phyloP scores from a whole-genome alignment of 495 filamentous ascomycete species.

The Talaromyces proteolyticus region DNA sequence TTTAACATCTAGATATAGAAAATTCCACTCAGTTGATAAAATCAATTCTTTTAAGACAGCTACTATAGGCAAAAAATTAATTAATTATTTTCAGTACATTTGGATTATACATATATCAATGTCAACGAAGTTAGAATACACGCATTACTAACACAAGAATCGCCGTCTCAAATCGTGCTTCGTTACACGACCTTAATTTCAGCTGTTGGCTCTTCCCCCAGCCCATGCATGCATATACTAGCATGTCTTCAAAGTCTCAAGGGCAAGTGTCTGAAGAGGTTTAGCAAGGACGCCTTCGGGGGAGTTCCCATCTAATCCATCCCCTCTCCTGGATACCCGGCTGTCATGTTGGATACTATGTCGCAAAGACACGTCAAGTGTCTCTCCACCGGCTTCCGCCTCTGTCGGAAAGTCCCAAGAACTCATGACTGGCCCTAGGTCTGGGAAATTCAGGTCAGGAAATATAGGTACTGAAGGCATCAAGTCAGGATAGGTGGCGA shows the following conservation, averaged over 20 bases:
- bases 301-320: neutral
- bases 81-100: no score
- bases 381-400: neutral
- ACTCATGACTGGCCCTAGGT: neutral
- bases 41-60: no score
- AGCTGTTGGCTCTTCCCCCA: neutral
- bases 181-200: neutral
- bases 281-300: neutral
- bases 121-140: no score
- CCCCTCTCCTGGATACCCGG: neutral
- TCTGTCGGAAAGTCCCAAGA: neutral
- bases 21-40: no score
- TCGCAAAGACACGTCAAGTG: neutral
- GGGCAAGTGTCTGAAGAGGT: neutral
- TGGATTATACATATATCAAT: no score
- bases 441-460: neutral
- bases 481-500: neutral
- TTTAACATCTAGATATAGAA: no score
- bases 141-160: no score
- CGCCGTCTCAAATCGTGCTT: no score
- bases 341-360: neutral
- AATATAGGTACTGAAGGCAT: neutral
- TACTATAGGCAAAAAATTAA: no score
- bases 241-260: neutral
- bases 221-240: neutral